A percentile compares a stretch with the other conserved stretches of the same genome.
These are phyloP conservation scores for Leccinum variicolor DNA, from an alignment of 768 basidiomycete species.

Conservation along the genomic window DNA sequence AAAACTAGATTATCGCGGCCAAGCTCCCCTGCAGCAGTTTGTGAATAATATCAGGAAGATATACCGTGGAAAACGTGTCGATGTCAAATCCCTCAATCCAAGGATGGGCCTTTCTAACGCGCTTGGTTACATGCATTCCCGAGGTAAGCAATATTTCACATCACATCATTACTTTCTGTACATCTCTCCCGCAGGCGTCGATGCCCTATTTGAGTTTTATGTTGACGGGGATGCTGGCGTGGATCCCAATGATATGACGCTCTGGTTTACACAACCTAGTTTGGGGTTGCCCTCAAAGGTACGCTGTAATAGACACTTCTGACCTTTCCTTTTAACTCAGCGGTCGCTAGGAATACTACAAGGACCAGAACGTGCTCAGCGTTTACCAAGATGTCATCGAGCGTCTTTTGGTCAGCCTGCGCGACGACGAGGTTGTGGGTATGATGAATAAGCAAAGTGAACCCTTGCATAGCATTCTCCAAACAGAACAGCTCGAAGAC, in stretches of 20 bases:
- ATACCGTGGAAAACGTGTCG: constrained; percentile 52
- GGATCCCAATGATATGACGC: constrained; percentile 81
- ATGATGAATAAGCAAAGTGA: constrained; percentile 6
- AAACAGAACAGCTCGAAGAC: constrained; percentile 38
- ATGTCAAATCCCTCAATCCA: constrained; percentile 33
- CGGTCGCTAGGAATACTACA: constrained; percentile 75
- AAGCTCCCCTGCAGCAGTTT: constrained; percentile 66
- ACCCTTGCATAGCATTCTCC: constrained; percentile 24
- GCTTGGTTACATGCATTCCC: constrained; percentile 81
- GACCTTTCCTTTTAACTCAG: background rate
- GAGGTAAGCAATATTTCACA: constrained; percentile 46
- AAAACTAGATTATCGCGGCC: constrained; percentile 68
- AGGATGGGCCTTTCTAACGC: constrained; percentile 72
- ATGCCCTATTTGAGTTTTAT: constrained; percentile 73
- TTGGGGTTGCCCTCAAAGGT: constrained; percentile 90
- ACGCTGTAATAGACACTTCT: background rate
- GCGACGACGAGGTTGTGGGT: constrained; percentile 38
- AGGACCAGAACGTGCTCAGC: constrained; percentile 66
- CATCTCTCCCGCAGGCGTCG: constrained; percentile 51
- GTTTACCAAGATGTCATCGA: constrained; percentile 69
- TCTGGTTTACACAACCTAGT: constrained; percentile 81
- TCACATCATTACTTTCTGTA: background rate
- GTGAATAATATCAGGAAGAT: constrained; percentile 57
- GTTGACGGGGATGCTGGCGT: constrained; percentile 85
- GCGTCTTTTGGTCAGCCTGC: constrained; percentile 59